Conservation (phyloP, 2,329 filamentous ascomycete genomes). For the Aspergillus sp. region DNA sequence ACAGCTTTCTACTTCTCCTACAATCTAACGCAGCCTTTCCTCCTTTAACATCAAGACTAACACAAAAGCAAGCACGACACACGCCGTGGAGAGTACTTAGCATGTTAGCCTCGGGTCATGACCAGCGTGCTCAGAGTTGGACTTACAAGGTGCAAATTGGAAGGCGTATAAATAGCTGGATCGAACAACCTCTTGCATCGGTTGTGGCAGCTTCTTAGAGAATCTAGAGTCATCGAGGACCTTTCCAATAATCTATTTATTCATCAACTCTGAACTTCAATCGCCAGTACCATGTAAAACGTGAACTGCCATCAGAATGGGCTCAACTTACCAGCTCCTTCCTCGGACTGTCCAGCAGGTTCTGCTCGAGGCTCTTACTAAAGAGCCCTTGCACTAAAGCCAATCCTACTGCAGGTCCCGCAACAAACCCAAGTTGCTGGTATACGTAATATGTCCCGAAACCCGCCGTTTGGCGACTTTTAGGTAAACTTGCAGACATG, state of each 20-base stretch:
- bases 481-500: conserved; percentile 12
- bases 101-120: not conserved
- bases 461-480: conserved; percentile 5
- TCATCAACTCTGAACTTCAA: not conserved
- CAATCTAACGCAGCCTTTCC: not conserved
- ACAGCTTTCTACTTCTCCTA: no score
- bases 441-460: conserved; percentile 21
- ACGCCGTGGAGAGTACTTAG: not conserved
- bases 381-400: conserved; percentile 17
- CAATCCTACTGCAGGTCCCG: conserved; percentile 15
- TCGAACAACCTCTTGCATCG: conserved; percentile 8
- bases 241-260: conserved; percentile 12
- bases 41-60: not conserved
- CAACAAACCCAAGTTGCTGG: conserved; percentile 23
- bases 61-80: not conserved
- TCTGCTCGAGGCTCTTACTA: conserved; percentile 1
- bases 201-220: conserved; percentile 3
- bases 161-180: conserved; percentile 16
- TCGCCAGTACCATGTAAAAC: not conserved
- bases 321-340: not conserved
- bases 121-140: not conserved
- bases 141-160: conserved; percentile 11
- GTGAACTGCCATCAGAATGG: not conserved
- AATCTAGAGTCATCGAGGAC: conserved; percentile 16
- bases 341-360: not conserved